Conservation (phyloP, 768 basidiomycete genomes). For the Cystofilobasidium bisporidii region DNA sequence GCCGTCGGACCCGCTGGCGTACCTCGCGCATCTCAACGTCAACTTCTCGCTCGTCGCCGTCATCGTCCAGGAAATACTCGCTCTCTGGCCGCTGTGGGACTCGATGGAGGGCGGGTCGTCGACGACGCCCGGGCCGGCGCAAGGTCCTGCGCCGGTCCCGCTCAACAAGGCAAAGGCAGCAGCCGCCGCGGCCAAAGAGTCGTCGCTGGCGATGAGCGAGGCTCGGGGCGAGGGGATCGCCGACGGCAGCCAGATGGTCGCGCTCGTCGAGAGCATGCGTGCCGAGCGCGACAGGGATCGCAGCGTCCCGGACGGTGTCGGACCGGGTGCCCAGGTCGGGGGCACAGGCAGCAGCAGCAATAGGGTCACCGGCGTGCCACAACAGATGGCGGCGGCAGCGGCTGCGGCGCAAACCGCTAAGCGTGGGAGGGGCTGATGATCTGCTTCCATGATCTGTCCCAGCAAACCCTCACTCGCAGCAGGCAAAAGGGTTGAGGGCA, state of each 20-base stretch:
- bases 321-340: constrained; percentile 7
- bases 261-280: constrained; percentile 24
- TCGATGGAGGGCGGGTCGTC: constrained; percentile 56
- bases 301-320: not conserved
- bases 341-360: no score
- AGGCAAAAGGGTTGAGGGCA: no score
- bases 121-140: not conserved
- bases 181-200: not conserved
- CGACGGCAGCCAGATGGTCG: constrained; percentile 20
- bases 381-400: not conserved
- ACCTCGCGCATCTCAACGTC: constrained; percentile 77
- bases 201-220: not conserved
- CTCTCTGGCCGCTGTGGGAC: constrained; percentile 82
- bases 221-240: not conserved
- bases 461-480: no score
- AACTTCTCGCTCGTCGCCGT: constrained; percentile 70
- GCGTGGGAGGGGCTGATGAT: not conserved
- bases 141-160: not conserved
- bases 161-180: not conserved
- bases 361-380: no score
- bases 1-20: constrained; percentile 56
- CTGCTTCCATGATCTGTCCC: not conserved
- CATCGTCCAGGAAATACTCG: constrained; percentile 82
- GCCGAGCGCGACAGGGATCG: constrained; percentile 14
- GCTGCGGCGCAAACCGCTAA: not conserved